phyloP scores from a whole-genome alignment of 129 eudicot species.

The Oenanthe sinensis region DNA sequence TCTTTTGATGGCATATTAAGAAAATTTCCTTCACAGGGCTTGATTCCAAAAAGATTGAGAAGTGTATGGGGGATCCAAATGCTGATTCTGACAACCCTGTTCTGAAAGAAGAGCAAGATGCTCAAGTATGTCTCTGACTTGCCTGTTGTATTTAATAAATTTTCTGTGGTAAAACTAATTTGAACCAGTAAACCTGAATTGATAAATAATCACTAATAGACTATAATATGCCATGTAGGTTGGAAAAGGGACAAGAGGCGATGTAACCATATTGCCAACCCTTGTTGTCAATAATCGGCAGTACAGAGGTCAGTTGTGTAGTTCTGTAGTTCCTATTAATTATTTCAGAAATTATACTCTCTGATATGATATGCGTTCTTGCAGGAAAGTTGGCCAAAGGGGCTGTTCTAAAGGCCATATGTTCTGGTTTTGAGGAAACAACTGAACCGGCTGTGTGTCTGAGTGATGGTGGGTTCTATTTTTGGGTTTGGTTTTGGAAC shows the following conservation, averaged over 20 bases:
- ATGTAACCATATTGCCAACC: slow-evolving; percentile 91
- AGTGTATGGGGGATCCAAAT: slow-evolving; percentile 27
- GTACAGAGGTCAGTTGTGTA: slow-evolving; percentile 64
- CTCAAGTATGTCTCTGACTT: slow-evolving; percentile 16
- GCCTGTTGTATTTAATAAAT: not conserved
- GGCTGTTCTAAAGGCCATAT: slow-evolving; percentile 86
- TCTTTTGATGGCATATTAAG: not conserved
- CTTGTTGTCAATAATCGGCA: slow-evolving; percentile 90
- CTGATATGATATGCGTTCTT: slow-evolving; percentile 13
- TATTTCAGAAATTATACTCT: not conserved
- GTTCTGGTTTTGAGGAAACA: slow-evolving; percentile 98
- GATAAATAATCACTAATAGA: not conserved
- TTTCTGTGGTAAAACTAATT: not conserved
- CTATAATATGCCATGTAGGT: slow-evolving; percentile 30
- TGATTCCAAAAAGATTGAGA: slow-evolving; percentile 24
- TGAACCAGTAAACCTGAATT: not conserved
- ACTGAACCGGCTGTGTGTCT: slow-evolving; percentile 92
- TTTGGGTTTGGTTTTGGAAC: not conserved
- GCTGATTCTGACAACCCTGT: slow-evolving; percentile 24
- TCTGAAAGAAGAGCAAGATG: slow-evolving; percentile 28
- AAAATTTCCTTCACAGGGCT: slow-evolving; percentile 11
- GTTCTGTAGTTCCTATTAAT: not conserved
- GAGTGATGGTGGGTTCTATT: slow-evolving; percentile 52
- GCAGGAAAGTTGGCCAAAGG: slow-evolving; percentile 96
- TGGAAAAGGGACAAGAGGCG: slow-evolving; percentile 95